phyloP scores from a whole-genome alignment of 352 stramenopile genomes.

The Phytophthora uliginosa region DNA sequence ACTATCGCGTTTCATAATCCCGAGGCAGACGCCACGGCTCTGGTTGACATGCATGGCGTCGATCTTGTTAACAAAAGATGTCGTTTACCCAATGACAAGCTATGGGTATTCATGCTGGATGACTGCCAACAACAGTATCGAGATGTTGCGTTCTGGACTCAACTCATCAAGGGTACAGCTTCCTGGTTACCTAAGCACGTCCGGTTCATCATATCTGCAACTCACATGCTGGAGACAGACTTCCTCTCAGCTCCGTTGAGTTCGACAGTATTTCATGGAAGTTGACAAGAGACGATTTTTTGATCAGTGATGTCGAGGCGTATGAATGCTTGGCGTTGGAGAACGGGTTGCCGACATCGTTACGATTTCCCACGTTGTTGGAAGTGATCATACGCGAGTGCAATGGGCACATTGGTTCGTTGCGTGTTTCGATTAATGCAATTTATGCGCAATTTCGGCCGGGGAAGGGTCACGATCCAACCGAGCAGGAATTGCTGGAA shows the following conservation, averaged over 20 bases:
- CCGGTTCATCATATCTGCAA: slow-evolving; percentile 22
- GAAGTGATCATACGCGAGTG: slow-evolving; percentile 27
- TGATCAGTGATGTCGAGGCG: slow-evolving; percentile 19
- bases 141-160: slow-evolving; percentile 18
- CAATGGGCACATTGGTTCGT: slow-evolving; percentile 28
- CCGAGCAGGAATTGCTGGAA: slow-evolving; percentile 8
- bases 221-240: slow-evolving; percentile 17
- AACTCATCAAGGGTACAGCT: slow-evolving; percentile 3
- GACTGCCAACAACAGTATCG: slow-evolving; percentile 17
- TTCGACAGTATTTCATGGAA: slow-evolving; percentile 15
- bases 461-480: background rate
- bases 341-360: slow-evolving; percentile 11
- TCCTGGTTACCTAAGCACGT: slow-evolving; percentile 11
- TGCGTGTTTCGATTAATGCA: slow-evolving; percentile 15
- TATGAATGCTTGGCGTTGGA: slow-evolving; percentile 10
- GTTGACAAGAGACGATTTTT: slow-evolving; percentile 25
- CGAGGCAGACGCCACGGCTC: background rate
- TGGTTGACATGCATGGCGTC: background rate
- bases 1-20: slow-evolving; percentile 7
- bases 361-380: slow-evolving; percentile 13
- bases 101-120: slow-evolving; percentile 19
- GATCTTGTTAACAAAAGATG: background rate
- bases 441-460: background rate
- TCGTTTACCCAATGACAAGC: slow-evolving; percentile 8
- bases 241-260: background rate